These are phyloP conservation scores for Berberis vulgaris DNA, from an alignment of 164 flowering plant species.

Conservation along the genomic window DNA sequence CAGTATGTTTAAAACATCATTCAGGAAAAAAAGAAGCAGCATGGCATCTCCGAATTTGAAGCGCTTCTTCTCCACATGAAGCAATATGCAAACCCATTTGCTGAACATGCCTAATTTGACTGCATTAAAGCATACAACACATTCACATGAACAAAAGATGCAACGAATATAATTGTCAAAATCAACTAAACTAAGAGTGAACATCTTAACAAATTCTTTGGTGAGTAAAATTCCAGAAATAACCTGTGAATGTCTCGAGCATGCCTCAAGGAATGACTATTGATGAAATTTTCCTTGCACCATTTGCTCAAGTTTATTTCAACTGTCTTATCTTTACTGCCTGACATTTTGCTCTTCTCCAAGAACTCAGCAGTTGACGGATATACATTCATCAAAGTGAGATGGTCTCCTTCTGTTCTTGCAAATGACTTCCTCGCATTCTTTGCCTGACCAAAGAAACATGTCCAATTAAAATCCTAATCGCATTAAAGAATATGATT, in stretches of 20 bases:
- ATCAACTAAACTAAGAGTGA: background rate
- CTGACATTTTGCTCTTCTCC: conserved; percentile 40
- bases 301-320: conserved; percentile 67
- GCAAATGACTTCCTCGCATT: conserved; percentile 58
- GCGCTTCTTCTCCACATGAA: conserved; percentile 88
- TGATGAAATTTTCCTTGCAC: conserved; percentile 89
- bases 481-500: no score
- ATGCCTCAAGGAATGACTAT: conserved; percentile 74
- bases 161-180: no score
- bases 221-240: no score
- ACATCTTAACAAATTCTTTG: background rate
- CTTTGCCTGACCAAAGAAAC: conserved; percentile 45
- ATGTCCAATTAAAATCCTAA: no score
- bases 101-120: conserved; percentile 79
- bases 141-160: no score
- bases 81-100: conserved; percentile 68
- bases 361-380: conserved; percentile 60
- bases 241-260: conserved; percentile 90
- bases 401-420: conserved; percentile 82
- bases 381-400: conserved; percentile 71
- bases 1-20: conserved; percentile 83
- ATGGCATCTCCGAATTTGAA: conserved; percentile 78
- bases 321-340: conserved; percentile 33
- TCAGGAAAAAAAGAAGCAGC: conserved; percentile 87
- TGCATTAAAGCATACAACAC: conserved; percentile 21